These are phyloP conservation scores for Crithidia bombi DNA, from an alignment of 208 protist species.

Conservation along the genomic window DNA sequence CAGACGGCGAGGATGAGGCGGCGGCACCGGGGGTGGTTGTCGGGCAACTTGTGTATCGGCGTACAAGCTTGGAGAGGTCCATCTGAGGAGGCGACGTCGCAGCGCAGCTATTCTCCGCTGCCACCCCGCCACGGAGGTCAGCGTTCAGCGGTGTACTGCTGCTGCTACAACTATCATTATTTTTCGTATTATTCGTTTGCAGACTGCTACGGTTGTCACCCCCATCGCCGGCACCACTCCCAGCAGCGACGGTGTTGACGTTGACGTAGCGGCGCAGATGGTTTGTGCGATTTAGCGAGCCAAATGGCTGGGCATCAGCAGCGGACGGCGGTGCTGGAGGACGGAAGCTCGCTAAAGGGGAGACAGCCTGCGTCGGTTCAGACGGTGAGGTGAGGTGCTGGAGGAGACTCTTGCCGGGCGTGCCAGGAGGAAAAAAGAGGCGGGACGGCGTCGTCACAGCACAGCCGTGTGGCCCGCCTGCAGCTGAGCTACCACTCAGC, in stretches of 20 bases:
- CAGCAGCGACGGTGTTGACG: conserved; percentile 18
- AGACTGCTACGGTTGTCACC: neutral
- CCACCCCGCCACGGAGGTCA: neutral
- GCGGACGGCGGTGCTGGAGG: conserved; percentile 51
- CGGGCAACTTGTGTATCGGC: conserved; percentile 6
- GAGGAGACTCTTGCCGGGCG: conserved; percentile 19
- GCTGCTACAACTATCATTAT: neutral
- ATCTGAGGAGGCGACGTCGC: neutral
- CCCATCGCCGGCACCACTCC: neutral
- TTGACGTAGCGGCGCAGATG: conserved; percentile 47
- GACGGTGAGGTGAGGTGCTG: neutral
- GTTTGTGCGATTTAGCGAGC: conserved; percentile 43
- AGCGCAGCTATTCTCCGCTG: neutral
- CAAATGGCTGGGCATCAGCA: conserved; percentile 66
- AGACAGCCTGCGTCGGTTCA: conserved; percentile 23
- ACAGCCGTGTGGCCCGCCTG: neutral
- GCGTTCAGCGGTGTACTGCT: neutral
- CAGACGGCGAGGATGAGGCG: neutral
- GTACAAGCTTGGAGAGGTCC: conserved; percentile 17
- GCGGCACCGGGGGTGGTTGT: neutral
- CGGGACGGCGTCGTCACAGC: neutral
- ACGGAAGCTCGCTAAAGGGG: conserved; percentile 47
- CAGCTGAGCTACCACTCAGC: no score
- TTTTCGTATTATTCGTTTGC: neutral
- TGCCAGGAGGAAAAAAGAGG: conserved; percentile 16